Conservation (phyloP, 2,329 filamentous ascomycete species). For the Colletotrichum cereale region DNA sequence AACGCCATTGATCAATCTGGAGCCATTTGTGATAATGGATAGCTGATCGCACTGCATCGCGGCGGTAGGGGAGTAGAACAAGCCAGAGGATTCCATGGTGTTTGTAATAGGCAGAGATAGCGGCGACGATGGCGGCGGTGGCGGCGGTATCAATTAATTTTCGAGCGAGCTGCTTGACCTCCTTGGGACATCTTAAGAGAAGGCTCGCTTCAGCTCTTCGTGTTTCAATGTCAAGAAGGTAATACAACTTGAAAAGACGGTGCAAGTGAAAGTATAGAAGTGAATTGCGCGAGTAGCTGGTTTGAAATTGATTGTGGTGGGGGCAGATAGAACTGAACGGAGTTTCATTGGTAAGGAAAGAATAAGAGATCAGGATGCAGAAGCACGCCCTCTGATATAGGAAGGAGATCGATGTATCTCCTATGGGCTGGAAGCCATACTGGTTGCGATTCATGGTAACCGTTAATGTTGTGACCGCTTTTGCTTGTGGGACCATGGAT, state of each 20-base stretch:
- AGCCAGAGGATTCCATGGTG: not conserved
- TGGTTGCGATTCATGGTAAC: not conserved
- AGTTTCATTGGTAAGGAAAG: not conserved
- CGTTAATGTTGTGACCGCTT: not conserved
- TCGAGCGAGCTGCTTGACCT: not conserved
- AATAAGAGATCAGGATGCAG: not conserved
- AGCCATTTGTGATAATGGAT: not conserved
- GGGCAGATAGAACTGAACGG: not conserved
- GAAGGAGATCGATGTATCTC: not conserved
- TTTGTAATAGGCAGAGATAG: not conserved
- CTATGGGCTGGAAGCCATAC: not conserved
- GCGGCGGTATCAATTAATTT: not conserved
- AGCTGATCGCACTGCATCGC: not conserved
- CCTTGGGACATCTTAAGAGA: too few species aligned
- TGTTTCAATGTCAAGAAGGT: too few species aligned
- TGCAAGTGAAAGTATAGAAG: not conserved
- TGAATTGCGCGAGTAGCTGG: not conserved
- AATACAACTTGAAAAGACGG: accelerated
- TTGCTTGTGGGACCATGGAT: not conserved
- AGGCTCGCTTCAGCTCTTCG: too few species aligned
- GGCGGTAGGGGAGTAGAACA: slow-evolving; percentile 8
- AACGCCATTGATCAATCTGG: not conserved
- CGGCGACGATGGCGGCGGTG: too few species aligned
- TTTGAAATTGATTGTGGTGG: too few species aligned
- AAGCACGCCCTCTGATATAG: not conserved